Evolutionary conservation across 192 early-diverging fungal genomes (phyloP).

Genomic region (Linnemannia hyalina): DNA sequence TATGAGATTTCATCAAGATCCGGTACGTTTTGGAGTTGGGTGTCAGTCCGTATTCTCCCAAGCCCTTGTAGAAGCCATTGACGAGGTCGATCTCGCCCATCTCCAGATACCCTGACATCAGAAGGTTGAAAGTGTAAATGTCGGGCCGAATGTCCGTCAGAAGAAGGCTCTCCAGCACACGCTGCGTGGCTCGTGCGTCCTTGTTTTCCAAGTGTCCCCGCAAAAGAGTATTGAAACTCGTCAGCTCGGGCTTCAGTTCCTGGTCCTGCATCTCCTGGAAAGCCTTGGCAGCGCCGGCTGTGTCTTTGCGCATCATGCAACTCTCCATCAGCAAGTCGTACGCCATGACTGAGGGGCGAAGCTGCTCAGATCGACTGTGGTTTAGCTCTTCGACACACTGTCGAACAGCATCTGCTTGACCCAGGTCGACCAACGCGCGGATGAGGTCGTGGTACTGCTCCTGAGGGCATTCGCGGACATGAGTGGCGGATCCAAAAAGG

Average conservation of each 20-base stretch:
- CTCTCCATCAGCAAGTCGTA: slow-evolving; percentile 35
- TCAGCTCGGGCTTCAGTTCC: slow-evolving; percentile 20
- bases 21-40: slow-evolving; percentile 48
- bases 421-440: slow-evolving; percentile 20
- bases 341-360: slow-evolving; percentile 21
- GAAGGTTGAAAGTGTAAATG: slow-evolving; percentile 49
- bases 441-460: slow-evolving; percentile 52
- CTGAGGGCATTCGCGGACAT: slow-evolving; percentile 23
- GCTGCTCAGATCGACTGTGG: neutral
- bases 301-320: slow-evolving; percentile 26
- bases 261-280: slow-evolving; percentile 48
- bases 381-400: slow-evolving; percentile 46
- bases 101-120: slow-evolving; percentile 53
- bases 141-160: slow-evolving; percentile 42
- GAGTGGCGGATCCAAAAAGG: neutral
- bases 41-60: slow-evolving; percentile 47
- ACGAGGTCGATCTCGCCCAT: slow-evolving; percentile 47
- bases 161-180: slow-evolving; percentile 33
- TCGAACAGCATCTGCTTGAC: slow-evolving; percentile 24
- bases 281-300: slow-evolving; percentile 4
- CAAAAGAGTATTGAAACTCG: slow-evolving; percentile 47
- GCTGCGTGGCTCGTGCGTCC: slow-evolving; percentile 31
- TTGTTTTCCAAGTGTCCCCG: slow-evolving; percentile 38
- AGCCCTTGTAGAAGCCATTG: slow-evolving; percentile 49
- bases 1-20: slow-evolving; percentile 43